Percentiles rank a stretch among this genome's conserved stretches.
Evolutionary conservation across 2,329 filamentous ascomycete species (phyloP).

Genomic region (Cladophialophora exuberans): DNA sequence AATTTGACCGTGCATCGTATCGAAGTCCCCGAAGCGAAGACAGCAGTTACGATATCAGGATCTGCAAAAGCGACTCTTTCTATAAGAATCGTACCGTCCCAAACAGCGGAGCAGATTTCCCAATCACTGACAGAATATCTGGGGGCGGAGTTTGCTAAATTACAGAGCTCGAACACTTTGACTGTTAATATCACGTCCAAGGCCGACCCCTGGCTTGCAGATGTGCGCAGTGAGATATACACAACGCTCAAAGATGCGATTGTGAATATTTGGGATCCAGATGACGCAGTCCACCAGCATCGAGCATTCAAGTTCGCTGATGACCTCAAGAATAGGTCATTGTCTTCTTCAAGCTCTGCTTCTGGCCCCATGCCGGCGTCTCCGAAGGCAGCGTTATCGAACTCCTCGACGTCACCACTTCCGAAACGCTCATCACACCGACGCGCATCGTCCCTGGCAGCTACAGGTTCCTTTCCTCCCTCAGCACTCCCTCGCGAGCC

Average conservation of each 20-base stretch:
- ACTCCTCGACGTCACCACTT: slow-evolving; percentile 6
- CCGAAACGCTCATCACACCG: slow-evolving; percentile 28
- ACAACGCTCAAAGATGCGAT: slow-evolving; percentile 84
- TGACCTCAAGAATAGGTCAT: slow-evolving; percentile 34
- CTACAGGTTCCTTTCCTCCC: slow-evolving; percentile 31
- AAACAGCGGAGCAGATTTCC: slow-evolving; percentile 80
- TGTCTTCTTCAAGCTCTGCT: slow-evolving; percentile 35
- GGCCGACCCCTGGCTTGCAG: slow-evolving; percentile 94
- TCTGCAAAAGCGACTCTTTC: slow-evolving; percentile 88
- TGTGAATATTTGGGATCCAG: slow-evolving; percentile 74
- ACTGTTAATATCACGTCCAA: slow-evolving; percentile 86
- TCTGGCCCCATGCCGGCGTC: neutral
- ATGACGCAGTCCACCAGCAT: slow-evolving; percentile 29
- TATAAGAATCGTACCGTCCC: slow-evolving; percentile 88
- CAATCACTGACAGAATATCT: slow-evolving; percentile 69
- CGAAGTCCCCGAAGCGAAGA: slow-evolving; percentile 84
- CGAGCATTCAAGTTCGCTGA: slow-evolving; percentile 22
- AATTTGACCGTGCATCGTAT: slow-evolving; percentile 93
- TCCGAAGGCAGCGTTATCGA: neutral
- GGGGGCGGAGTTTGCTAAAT: slow-evolving; percentile 68
- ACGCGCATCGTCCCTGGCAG: slow-evolving; percentile 44
- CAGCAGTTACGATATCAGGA: slow-evolving; percentile 87
- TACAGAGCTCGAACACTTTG: slow-evolving; percentile 80
- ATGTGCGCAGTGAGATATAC: slow-evolving; percentile 89
- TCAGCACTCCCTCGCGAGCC: slow-evolving; percentile 30